Evolutionary conservation across 2,329 filamentous ascomycete species (phyloP).

Genomic region (Microsporum ferrugineum): DNA sequence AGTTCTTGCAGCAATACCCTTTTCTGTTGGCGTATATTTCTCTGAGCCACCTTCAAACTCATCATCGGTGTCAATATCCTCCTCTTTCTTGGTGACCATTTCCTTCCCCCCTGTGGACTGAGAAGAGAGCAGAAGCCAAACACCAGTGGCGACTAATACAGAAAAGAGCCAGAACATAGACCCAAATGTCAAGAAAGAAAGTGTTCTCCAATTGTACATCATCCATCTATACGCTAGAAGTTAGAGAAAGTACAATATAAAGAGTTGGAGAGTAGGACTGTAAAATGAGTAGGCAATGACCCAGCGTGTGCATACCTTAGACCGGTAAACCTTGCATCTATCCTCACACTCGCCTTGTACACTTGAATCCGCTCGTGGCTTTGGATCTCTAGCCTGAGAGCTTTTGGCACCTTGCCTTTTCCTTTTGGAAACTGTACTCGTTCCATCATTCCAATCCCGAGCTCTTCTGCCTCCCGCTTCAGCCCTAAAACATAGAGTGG

Average conservation of each 20-base stretch:
- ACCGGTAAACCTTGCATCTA: slow-evolving; percentile 65
- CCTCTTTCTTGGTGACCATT: slow-evolving; percentile 7
- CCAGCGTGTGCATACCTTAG: slow-evolving; percentile 39
- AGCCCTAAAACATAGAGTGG: slow-evolving; percentile 59
- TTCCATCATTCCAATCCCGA: slow-evolving; percentile 64
- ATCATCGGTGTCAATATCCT: not conserved
- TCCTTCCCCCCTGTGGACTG: slow-evolving; percentile 14
- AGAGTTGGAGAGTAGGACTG: not conserved
- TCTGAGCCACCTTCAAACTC: not conserved
- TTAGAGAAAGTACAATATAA: not conserved
- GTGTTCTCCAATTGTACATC: slow-evolving; percentile 73
- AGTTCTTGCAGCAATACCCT: not conserved
- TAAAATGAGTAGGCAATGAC: not conserved
- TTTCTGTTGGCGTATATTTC: too few relatives aligned
- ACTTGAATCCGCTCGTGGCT: slow-evolving; percentile 61
- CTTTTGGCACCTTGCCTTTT: slow-evolving; percentile 41
- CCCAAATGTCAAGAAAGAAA: slow-evolving; percentile 58
- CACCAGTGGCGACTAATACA: slow-evolving; percentile 52
- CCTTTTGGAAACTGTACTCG: slow-evolving; percentile 52
- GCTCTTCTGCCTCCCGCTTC: slow-evolving; percentile 49
- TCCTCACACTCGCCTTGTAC: slow-evolving; percentile 56
- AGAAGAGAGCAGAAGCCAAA: slow-evolving; percentile 49
- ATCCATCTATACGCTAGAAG: slow-evolving; percentile 46
- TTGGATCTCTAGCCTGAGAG: slow-evolving; percentile 55
- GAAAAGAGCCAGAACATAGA: slow-evolving; percentile 66